Evolutionary conservation across 1,284 basidiomycete species (phyloP), one percentile per base, ranked within the genome.

Genomic region (Sporisorium exsertum): DNA sequence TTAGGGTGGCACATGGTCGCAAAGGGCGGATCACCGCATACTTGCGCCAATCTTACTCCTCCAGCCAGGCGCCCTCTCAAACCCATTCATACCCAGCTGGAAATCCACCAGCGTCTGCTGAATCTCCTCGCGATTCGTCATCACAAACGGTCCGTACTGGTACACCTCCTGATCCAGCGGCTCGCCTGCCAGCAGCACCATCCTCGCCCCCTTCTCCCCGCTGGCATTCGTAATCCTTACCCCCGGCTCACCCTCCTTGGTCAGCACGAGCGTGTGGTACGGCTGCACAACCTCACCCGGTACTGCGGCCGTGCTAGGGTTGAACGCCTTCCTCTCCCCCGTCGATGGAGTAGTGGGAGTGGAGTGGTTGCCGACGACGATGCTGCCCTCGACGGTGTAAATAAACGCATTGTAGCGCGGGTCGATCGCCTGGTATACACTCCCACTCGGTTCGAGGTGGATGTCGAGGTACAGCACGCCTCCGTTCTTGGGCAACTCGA

Each of bases 381-480:
- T 87, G 43, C 86, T 86, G 27, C 69, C 69, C 7, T 68, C 0
- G 90, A 72, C 50, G 5, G 65, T 77, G 87, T 86, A 81, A 26
- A 80, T 65, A 67, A 87, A 86, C 2, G 87, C 76, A 64, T 86
- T 86, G 84, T 86, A 87, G 2, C 83, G 74, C 4, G 66, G 59
- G 89, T 95, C 94, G 49, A 98, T 88, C 5, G 91, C 89, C 84
- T 97, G 95, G 87, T 94, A 97, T 20, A 94, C 88, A 18, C 87
- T 87, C n/a, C 88, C 88, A 5, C 90, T 90, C 24, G 91, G 89
- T 64, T 79, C 87, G 84, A 96, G 91, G 65, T 88, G 90, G 67
- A 93, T 87, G 84, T 97, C 94, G 87, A 96, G 91, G 86, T 91
- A 97, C 92, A 94, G 95, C 86, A 94, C 95, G 2, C 94, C 94